phyloP scores from a whole-genome alignment of 2,329 filamentous ascomycete species.

The Botryotinia globosa region DNA sequence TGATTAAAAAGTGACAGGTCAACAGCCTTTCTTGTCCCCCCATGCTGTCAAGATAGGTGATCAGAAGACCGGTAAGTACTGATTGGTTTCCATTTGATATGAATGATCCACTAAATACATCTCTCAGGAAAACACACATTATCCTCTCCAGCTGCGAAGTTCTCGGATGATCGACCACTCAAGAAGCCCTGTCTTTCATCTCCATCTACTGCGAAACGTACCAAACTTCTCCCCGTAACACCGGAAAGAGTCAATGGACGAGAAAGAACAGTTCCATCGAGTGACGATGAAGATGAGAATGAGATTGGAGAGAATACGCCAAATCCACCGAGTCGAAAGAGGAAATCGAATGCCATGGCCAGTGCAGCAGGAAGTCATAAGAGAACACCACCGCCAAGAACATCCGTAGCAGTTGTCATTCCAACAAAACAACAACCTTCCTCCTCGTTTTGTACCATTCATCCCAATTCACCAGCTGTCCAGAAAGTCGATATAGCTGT shows the following conservation, averaged over 20 bases:
- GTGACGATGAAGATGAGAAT: background rate
- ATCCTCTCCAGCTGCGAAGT: background rate
- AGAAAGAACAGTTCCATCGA: background rate
- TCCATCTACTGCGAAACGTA: background rate
- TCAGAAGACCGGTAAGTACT: background rate
- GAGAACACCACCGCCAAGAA: background rate
- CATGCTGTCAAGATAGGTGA: background rate
- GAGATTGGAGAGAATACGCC: background rate
- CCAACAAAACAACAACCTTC: background rate
- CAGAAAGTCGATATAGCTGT: background rate
- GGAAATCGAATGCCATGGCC: background rate
- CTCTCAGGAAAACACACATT: background rate
- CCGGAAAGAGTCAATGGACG: too few species aligned
- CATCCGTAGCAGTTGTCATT: background rate
- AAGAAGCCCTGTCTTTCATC: slow-evolving; percentile 3
- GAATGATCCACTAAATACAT: background rate
- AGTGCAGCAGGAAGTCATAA: background rate
- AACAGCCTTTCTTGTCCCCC: background rate
- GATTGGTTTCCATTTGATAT: background rate
- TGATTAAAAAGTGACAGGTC: background rate
- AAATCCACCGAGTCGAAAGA: background rate
- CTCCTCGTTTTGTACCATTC: background rate
- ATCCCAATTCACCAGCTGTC: background rate
- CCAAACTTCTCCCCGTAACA: background rate
- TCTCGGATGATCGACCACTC: background rate